phyloP scores from a whole-genome alignment of 345 rosid species.

The Populus deltoides region DNA sequence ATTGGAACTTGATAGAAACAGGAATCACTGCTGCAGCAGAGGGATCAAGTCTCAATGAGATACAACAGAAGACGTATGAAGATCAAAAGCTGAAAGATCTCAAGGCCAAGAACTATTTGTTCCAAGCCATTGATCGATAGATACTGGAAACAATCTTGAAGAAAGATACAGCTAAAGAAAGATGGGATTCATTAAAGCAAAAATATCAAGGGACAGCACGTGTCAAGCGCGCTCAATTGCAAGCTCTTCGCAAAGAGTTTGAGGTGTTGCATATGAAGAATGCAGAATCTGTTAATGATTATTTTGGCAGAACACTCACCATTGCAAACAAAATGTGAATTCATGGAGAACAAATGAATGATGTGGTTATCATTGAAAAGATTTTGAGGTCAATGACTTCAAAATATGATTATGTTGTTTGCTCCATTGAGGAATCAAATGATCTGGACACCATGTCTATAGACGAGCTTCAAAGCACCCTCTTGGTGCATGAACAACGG shows the following conservation, averaged over 20 bases:
- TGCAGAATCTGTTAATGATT: not conserved
- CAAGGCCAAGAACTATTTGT: not conserved
- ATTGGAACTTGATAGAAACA: not conserved
- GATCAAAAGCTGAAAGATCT: not conserved
- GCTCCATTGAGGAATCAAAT: not conserved
- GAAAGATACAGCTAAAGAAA: not conserved
- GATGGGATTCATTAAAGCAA: not conserved
- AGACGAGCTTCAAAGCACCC: not conserved
- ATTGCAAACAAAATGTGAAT: not conserved
- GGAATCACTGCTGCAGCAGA: not conserved
- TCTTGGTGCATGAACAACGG: not conserved
- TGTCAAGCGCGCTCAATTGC: not conserved
- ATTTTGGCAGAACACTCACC: not conserved
- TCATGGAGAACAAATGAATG: not conserved
- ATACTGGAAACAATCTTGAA: not conserved
- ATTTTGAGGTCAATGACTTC: not conserved
- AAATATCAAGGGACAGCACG: not conserved
- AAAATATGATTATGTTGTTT: not conserved
- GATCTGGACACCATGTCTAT: not conserved
- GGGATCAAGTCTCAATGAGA: not conserved
- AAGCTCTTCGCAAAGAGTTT: slow-evolving; percentile 1
- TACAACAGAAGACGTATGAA: not conserved
- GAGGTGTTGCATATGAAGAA: not conserved
- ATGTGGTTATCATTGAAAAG: not conserved
- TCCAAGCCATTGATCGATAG: not conserved